Base-by-base conservation (phyloP, 108 stramenopile genomes). In the Skeletonema tropicum region DNA sequence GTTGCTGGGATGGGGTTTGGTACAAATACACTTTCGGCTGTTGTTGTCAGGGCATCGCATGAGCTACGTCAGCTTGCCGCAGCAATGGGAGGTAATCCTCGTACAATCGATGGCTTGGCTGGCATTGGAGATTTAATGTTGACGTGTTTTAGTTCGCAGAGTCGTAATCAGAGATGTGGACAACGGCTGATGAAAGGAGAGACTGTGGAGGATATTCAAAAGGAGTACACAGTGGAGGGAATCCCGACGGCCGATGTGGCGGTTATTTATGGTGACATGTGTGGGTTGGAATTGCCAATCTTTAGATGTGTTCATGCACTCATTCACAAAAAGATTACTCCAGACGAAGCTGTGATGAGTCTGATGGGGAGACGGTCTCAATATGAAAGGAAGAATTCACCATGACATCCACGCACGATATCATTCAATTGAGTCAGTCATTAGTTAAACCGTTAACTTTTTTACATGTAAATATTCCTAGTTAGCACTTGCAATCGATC, bases 51-150 rank as follows among this genome's bases (percentile, higher is more conserved):
- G n/a, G 88, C 92, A 7, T 81, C 85, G 10, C 68, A 75, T 39
- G 95, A 96, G 78, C 68, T 94, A 12, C 70, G 85, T 4, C 58
- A 83, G 25, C 72, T 93, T 3, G 84, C 86, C 57, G 64, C 85
- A 6, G 89, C 92, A 35, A 92, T 93, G 92, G 95, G 95, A 17
- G 93, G 92, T 1, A 64, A 85, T 35, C 87, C 89, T 30, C 61
- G 82, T 17, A 96, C 93, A 17, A 90, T 96, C 17, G 80, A 86
- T 3, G 93, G 93, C 6, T 80, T 96, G 15, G 68, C 83, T 9
- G 94, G 92, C 14, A 85, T 92, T 5, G 95, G 94, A 6, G 95
- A 96, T 85, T 66, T 96, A 29, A 93, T 96, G 90, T 78, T 96
- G 30, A 96, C 95, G 0, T 87, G 88, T 52, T 94, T 93, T 63